Evolutionary conservation across 495 filamentous ascomycete species (phyloP).

Genomic region (Diplogelasinospora grovesii): DNA sequence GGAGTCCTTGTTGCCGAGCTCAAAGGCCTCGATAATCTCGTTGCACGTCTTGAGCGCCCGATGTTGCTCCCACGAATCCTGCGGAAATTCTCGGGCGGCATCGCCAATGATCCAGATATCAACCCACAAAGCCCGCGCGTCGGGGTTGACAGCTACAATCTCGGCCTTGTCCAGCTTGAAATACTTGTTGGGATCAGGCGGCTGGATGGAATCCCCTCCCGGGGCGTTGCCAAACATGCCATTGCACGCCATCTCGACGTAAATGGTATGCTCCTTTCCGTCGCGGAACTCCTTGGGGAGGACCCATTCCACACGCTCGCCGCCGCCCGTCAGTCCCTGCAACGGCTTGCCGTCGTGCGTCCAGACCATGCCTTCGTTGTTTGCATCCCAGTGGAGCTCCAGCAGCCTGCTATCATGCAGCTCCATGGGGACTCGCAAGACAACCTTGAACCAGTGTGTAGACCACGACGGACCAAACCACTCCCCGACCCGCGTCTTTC

Average conservation of each 20-base stretch:
- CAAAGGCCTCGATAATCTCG: conserved; percentile 82
- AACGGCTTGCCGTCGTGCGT: conserved; percentile 78
- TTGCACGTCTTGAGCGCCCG: conserved; percentile 76
- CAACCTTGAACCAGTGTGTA: conserved; percentile 94
- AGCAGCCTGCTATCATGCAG: conserved; percentile 67
- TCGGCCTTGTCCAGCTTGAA: conserved; percentile 73
- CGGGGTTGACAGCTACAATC: conserved; percentile 80
- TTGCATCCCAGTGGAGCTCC: conserved; percentile 92
- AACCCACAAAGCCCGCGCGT: conserved; percentile 74
- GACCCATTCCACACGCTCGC: conserved; percentile 85
- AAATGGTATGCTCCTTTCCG: conserved; percentile 80
- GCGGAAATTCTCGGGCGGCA: conserved; percentile 72
- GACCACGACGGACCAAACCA: conserved; percentile 93
- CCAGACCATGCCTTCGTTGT: conserved; percentile 90
- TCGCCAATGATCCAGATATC: conserved; percentile 96
- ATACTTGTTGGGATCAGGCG: conserved; percentile 73
- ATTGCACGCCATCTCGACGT: conserved; percentile 98
- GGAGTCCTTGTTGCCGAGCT: conserved; percentile 68
- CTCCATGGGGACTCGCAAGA: conserved; percentile 66
- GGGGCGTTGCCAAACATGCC: conserved; percentile 93
- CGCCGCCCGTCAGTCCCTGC: conserved; percentile 88
- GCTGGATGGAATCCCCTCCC: conserved; percentile 81
- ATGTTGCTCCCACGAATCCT: conserved; percentile 79
- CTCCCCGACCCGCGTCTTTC: conserved; percentile 64
- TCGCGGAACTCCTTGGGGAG: conserved; percentile 74